Percentiles rank a stretch among this genome's conserved stretches.
These are phyloP conservation scores for Vigna radiata DNA, from an alignment of 306 rosid species.

Conservation along the genomic window DNA sequence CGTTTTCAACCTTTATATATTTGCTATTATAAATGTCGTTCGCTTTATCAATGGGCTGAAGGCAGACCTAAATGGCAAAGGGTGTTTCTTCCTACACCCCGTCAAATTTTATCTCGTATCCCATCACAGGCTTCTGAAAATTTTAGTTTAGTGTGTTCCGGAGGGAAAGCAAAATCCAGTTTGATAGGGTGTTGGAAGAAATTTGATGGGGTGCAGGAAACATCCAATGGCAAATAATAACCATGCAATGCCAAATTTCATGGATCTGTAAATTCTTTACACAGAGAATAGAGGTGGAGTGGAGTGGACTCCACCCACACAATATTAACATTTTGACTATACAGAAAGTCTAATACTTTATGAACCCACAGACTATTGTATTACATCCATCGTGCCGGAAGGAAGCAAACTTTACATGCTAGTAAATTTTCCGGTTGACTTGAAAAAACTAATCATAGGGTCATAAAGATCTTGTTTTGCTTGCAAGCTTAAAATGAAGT, in stretches of 20 bases:
- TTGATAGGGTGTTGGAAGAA: too few species aligned
- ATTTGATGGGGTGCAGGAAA: too few species aligned
- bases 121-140: too few species aligned
- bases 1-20: not conserved
- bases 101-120: too few species aligned
- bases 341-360: slow-evolving; percentile 46
- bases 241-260: slow-evolving; percentile 9
- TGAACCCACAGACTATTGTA: slow-evolving; percentile 37
- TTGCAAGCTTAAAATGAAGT: slow-evolving; percentile 74
- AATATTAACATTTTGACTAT: not conserved
- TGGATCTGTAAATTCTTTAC: slow-evolving; percentile 33
- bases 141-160: too few species aligned
- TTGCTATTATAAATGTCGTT: not conserved
- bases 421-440: slow-evolving; percentile 47
- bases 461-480: slow-evolving; percentile 84
- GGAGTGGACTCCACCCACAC: not conserved
- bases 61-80: not conserved
- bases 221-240: not conserved
- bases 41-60: not conserved
- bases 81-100: too few species aligned
- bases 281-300: not conserved
- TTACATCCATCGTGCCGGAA: slow-evolving; percentile 35
- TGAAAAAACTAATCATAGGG: slow-evolving; percentile 64
- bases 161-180: too few species aligned
- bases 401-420: slow-evolving; percentile 45